Conservation (phyloP, 2,329 filamentous ascomycete species). For the Clonostachys rhizophaga region DNA sequence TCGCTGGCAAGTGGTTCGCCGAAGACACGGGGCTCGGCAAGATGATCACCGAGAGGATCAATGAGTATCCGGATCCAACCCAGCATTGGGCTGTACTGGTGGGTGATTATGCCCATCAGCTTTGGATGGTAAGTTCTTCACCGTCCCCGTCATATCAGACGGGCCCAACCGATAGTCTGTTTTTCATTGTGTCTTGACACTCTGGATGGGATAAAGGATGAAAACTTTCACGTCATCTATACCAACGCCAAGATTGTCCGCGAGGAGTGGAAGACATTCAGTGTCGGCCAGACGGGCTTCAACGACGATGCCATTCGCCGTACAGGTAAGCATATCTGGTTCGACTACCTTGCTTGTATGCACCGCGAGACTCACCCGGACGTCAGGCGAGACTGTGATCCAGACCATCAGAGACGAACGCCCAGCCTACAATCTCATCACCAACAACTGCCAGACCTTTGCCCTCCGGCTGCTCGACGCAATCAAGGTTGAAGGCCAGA, state of each 20-base stretch:
- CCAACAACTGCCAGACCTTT: conserved; percentile 57
- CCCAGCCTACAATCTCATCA: conserved; percentile 52
- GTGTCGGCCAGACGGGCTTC: conserved; percentile 46
- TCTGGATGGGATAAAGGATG: conserved; percentile 30
- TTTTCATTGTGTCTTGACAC: background rate
- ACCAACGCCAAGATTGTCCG: conserved; percentile 41
- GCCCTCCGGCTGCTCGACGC: conserved; percentile 47
- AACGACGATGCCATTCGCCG: conserved; percentile 48
- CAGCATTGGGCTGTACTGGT: conserved; percentile 58
- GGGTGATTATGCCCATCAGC: conserved; percentile 47
- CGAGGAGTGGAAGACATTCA: conserved; percentile 44
- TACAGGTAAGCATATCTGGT: conserved; percentile 28
- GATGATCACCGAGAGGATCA: conserved; percentile 49
- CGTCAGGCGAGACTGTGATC: conserved; percentile 46
- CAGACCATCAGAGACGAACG: conserved; percentile 41
- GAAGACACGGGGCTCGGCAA: conserved; percentile 50
- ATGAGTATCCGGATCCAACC: conserved; percentile 51
- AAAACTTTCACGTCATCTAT: conserved; percentile 52
- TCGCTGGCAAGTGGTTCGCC: conserved; percentile 54
- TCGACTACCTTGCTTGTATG: background rate
- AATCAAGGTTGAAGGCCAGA: conserved; percentile 43
- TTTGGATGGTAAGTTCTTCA: conserved; percentile 49
- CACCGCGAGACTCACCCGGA: conserved; percentile 1
- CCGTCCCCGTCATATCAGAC: background rate
- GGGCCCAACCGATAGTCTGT: too few species aligned